Percentiles rank a stretch among this genome's conserved stretches.
Evolutionary conservation across 2,329 filamentous ascomycete genomes (phyloP).

Genomic region (Amauroascus verrucosus): DNA sequence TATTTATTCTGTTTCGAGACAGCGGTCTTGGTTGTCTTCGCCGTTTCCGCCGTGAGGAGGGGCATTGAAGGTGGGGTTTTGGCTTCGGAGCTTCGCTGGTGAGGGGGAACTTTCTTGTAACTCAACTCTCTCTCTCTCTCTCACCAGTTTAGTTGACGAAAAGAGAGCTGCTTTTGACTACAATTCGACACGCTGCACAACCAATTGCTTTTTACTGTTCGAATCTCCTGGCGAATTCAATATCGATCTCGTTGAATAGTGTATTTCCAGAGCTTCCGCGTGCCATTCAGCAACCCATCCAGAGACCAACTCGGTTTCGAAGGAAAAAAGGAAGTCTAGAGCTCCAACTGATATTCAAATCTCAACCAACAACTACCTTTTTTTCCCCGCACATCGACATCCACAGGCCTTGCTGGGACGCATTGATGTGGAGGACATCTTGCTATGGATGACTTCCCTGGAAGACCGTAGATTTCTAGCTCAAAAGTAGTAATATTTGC

Average conservation of each 20-base stretch:
- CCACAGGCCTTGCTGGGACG: neutral
- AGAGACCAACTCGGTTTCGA: too few species aligned
- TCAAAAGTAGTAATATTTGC: neutral
- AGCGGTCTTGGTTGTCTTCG: too few species aligned
- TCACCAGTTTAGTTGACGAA: too few species aligned
- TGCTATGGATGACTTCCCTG: neutral
- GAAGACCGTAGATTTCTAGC: neutral
- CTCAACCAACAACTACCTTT: neutral
- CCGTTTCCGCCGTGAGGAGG: conserved; percentile 1
- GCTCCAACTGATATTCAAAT: neutral
- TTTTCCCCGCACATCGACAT: conserved; percentile 3
- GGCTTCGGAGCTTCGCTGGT: neutral
- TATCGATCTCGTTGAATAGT: too few species aligned
- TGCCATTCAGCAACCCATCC: too few species aligned
- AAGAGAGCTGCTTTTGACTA: neutral
- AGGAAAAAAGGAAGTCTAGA: neutral
- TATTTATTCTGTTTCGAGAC: conserved; percentile 8
- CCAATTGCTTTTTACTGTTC: too few species aligned
- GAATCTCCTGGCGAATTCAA: too few species aligned
- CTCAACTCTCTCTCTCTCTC: too few species aligned
- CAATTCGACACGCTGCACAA: too few species aligned
- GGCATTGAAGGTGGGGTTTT: neutral
- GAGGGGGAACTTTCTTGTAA: conserved; percentile 5
- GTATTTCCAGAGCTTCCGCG: too few species aligned
- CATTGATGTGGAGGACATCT: neutral